Conservation (phyloP, 768 basidiomycete species). For the Gautieria morchelliformis region DNA sequence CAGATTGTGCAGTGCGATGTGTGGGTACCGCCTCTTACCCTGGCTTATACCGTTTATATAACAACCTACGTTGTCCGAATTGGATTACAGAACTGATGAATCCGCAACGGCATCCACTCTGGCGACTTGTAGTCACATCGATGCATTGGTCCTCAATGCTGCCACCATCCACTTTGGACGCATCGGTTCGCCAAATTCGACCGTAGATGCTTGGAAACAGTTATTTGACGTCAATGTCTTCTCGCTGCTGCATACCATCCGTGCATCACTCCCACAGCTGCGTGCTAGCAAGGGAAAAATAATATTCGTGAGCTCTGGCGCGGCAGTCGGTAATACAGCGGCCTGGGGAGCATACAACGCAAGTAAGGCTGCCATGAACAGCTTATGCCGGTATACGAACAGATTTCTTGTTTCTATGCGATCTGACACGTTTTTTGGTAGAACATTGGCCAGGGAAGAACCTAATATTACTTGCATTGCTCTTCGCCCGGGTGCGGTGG, state of each 20-base stretch:
- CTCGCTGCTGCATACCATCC: constrained; percentile 64
- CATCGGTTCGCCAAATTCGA: constrained; percentile 39
- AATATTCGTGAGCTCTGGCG: constrained; percentile 81
- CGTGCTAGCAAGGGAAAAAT: constrained; percentile 57
- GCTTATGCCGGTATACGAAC: constrained; percentile 52
- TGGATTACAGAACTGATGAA: constrained; percentile 45
- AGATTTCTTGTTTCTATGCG: constrained; percentile 7
- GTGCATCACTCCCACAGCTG: constrained; percentile 59
- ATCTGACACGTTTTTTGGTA: constrained; percentile 19
- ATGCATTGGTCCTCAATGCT: constrained; percentile 81
- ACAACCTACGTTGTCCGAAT: neutral
- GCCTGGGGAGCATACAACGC: constrained; percentile 83
- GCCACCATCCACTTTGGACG: constrained; percentile 58
- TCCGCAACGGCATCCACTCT: constrained; percentile 36
- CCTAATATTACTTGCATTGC: constrained; percentile 64
- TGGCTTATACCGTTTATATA: neutral
- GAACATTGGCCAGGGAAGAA: constrained; percentile 82
- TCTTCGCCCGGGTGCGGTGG: constrained; percentile 80
- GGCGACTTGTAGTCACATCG: constrained; percentile 49
- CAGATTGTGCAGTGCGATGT: constrained; percentile 63
- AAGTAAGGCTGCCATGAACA: constrained; percentile 85
- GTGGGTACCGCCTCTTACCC: constrained; percentile 33
- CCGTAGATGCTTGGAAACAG: constrained; percentile 52
- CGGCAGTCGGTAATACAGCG: constrained; percentile 53
- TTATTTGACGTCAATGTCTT: constrained; percentile 87